These are phyloP conservation scores for Ajuga reptans DNA, from an alignment of 305 asterid species.

Conservation along the genomic window DNA sequence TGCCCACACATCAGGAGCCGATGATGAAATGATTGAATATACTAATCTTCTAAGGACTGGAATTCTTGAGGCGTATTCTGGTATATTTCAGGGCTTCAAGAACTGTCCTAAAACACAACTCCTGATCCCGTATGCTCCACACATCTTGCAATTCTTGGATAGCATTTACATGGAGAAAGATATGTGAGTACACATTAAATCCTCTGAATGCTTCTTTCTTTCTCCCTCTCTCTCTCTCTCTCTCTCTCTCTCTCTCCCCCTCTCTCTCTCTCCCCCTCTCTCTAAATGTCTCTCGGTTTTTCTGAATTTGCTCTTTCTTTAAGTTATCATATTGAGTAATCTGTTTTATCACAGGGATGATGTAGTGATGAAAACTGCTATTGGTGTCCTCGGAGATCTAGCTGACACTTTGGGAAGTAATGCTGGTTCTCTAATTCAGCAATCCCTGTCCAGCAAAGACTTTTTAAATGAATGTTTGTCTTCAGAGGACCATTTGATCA, in stretches of 20 bases:
- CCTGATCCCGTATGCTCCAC: constrained; percentile 69
- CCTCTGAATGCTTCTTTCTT: constrained; percentile 5
- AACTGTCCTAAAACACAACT: constrained; percentile 76
- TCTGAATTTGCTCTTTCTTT: background rate
- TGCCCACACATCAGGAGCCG: constrained; percentile 54
- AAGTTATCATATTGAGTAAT: background rate
- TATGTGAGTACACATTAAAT: constrained; percentile 42
- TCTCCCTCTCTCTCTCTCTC: too few species aligned
- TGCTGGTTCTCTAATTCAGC: constrained; percentile 79
- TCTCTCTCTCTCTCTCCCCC: too few species aligned
- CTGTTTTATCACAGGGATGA: constrained; percentile 62
- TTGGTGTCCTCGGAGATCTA: constrained; percentile 87
- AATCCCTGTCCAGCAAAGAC: constrained; percentile 80
- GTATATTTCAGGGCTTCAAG: constrained; percentile 88
- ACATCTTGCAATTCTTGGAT: constrained; percentile 77
- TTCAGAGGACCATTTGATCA: constrained; percentile 85
- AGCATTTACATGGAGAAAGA: constrained; percentile 73
- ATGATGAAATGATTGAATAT: constrained; percentile 78
- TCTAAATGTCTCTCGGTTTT: too few species aligned
- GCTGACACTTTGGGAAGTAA: constrained; percentile 92
- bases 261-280: constrained; percentile 1
- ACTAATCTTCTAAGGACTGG: constrained; percentile 72
- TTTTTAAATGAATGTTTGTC: constrained; percentile 81
- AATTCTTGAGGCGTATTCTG: constrained; percentile 89
- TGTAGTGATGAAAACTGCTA: constrained; percentile 88